Evolutionary conservation across 1,284 basidiomycete species (phyloP).

Genomic region (Pseudozyma pruni): DNA sequence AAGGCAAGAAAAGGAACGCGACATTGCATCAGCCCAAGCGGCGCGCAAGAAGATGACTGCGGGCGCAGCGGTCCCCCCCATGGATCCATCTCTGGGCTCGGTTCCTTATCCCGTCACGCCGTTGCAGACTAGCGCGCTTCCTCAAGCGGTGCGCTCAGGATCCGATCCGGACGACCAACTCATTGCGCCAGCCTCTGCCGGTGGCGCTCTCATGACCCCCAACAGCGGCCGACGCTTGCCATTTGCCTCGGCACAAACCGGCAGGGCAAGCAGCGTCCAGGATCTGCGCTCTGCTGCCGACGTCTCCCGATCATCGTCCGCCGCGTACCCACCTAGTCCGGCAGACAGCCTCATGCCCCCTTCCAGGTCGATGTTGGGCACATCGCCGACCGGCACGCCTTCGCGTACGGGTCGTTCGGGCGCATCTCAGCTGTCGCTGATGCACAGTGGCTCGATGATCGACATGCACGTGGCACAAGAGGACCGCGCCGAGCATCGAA

Average conservation of each 20-base stretch:
- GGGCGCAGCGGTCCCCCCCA: neutral
- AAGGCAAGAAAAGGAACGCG: slow-evolving; percentile 50
- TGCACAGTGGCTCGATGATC: slow-evolving; percentile 68
- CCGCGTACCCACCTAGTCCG: slow-evolving; percentile 30
- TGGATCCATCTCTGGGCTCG: slow-evolving; percentile 23
- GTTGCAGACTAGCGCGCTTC: slow-evolving; percentile 24
- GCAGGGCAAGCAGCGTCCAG: slow-evolving; percentile 48
- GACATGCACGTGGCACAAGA: slow-evolving; percentile 69
- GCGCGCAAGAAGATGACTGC: slow-evolving; percentile 44
- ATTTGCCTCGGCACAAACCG: slow-evolving; percentile 31
- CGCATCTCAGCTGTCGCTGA: slow-evolving; percentile 63
- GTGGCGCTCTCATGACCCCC: slow-evolving; percentile 11
- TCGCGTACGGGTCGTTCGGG: slow-evolving; percentile 35
- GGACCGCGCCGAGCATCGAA: slow-evolving; percentile 49
- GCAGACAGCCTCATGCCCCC: slow-evolving; percentile 55
- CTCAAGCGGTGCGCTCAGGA: slow-evolving; percentile 13
- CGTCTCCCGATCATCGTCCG: slow-evolving; percentile 31
- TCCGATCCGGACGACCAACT: slow-evolving; percentile 27
- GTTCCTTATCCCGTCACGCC: slow-evolving; percentile 19
- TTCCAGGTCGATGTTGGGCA: slow-evolving; percentile 48
- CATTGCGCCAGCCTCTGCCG: neutral
- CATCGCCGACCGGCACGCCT: slow-evolving; percentile 42
- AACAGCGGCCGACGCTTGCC: slow-evolving; percentile 25
- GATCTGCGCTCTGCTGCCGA: slow-evolving; percentile 48
- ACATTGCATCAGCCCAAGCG: slow-evolving; percentile 49